These are phyloP conservation scores for Murraya paniculata DNA, from an alignment of 345 rosid species.

Conservation along the genomic window DNA sequence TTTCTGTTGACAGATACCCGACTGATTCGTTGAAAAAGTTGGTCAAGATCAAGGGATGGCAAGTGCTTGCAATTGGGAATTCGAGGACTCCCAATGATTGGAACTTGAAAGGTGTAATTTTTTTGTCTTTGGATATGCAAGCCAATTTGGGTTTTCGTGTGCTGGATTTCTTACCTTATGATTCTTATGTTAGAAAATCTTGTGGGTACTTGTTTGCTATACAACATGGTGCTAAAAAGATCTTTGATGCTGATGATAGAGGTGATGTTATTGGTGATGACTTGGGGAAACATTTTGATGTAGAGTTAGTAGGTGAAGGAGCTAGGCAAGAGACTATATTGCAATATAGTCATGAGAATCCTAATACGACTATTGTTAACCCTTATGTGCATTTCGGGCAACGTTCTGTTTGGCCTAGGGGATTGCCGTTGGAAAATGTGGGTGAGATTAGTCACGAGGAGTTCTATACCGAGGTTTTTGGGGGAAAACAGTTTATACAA, in stretches of 20 bases:
- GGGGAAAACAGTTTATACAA: slow-evolving; percentile 95
- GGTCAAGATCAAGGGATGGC: slow-evolving; percentile 90
- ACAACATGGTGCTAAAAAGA: slow-evolving; percentile 94
- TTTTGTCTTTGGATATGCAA: slow-evolving; percentile 80
- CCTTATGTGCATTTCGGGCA: slow-evolving; percentile 97
- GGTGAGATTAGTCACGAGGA: slow-evolving; percentile 89
- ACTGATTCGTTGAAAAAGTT: slow-evolving; percentile 57
- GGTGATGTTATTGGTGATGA: slow-evolving; percentile 83
- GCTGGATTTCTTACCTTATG: slow-evolving; percentile 78
- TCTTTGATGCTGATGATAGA: slow-evolving; percentile 91
- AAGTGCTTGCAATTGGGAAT: slow-evolving; percentile 82
- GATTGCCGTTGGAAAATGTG: slow-evolving; percentile 92
- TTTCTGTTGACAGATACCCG: slow-evolving; percentile 77
- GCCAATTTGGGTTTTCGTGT: slow-evolving; percentile 75
- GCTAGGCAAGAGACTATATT: slow-evolving; percentile 78
- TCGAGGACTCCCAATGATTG: slow-evolving; percentile 82
- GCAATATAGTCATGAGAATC: slow-evolving; percentile 87
- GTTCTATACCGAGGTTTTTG: slow-evolving; percentile 85
- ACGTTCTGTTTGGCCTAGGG: slow-evolving; percentile 98
- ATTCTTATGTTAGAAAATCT: slow-evolving; percentile 80
- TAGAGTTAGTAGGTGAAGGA: slow-evolving; percentile 75
- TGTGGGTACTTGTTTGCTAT: slow-evolving; percentile 94
- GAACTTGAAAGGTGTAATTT: slow-evolving; percentile 84
- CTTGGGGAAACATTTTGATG: slow-evolving; percentile 89
- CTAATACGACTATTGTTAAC: slow-evolving; percentile 74